phyloP scores from a whole-genome alignment of 352 stramenopile genomes.

The Phytophthora meadii region DNA sequence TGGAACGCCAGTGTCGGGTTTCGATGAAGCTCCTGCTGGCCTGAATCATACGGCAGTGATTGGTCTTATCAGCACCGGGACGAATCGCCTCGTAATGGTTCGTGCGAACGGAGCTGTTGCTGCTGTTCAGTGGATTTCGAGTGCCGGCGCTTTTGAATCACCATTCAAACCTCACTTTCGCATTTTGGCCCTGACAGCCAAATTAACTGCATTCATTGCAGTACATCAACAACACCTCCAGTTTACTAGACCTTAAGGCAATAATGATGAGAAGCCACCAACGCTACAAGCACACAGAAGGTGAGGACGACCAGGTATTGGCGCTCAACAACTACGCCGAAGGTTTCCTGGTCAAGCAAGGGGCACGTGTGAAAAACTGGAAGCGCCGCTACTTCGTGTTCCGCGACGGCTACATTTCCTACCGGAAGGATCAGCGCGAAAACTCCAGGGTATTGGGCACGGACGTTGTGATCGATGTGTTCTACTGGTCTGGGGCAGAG shows the following conservation, averaged over 20 bases:
- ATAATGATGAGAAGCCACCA: conserved; percentile 34
- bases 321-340: conserved; percentile 71
- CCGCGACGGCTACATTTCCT: conserved; percentile 64
- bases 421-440: conserved; percentile 68
- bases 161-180: conserved; percentile 6
- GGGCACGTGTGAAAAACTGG: conserved; percentile 78
- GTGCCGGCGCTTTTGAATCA: conserved; percentile 13
- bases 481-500: conserved; percentile 56
- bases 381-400: conserved; percentile 85
- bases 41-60: conserved; percentile 28
- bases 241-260: conserved; percentile 1
- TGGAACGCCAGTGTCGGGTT: background rate
- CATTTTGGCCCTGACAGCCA: conserved; percentile 27
- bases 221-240: conserved; percentile 10
- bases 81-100: conserved; percentile 20
- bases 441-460: conserved; percentile 52
- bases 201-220: conserved; percentile 23
- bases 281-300: conserved; percentile 23
- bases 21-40: conserved; percentile 13
- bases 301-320: conserved; percentile 46
- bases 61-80: conserved; percentile 19
- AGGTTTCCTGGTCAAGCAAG: conserved; percentile 73
- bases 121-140: conserved; percentile 21
- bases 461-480: conserved; percentile 59
- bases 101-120: conserved; percentile 3